Base-by-base conservation (phyloP, 2,329 filamentous ascomycete species). In the Fusarium scirpi region DNA sequence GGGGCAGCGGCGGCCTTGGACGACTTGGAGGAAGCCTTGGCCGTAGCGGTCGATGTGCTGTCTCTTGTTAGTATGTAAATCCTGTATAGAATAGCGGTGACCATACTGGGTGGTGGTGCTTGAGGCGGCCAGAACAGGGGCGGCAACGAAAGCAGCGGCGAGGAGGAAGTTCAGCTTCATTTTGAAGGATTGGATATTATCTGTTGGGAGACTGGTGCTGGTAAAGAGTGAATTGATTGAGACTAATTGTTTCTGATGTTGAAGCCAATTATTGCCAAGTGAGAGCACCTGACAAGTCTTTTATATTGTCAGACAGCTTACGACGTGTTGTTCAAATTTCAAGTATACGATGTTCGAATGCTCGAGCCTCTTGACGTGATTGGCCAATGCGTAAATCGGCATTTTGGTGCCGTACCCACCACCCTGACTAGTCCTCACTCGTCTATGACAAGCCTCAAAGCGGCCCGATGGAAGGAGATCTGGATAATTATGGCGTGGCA, bases 81-180 rank as follows among this genome's bases (percentile, higher is more conserved):
- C 8, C 3, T 9, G 0, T 1, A 6, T 1, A 11, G 6, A 6
- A 2, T 7, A 7, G 2, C 0, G 2, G 1, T 18, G 2, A 3
- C 10, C 61, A 5, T 43, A 64, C 62, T 38, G 30, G 18, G 61
- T 64, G 24, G 59, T 64, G 18, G 60, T 65, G 40, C 27, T 60
- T n/a, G 45, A 59, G 11, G 61, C 62, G 9, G 62, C 62, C 53
- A 65, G 30, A 18, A 25, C 53, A 41, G 32, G 34, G 25, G 40
- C 43, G 25, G 40, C 38, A 11, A 53, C 32, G 18, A 65, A 29
- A 27, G 61, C 46, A 41, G 61, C 62, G 34, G 60, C 41, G 27
- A 65, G 27, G 40, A 65, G 45, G 27, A 59, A 25, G 53, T 59
- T 65, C 22, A 65, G 61, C 61, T 65, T 65, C 62, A 65, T 65